These are phyloP conservation scores for Paramecium primaurelia DNA, from an alignment of 73 alveolate genomes.

Conservation along the genomic window DNA sequence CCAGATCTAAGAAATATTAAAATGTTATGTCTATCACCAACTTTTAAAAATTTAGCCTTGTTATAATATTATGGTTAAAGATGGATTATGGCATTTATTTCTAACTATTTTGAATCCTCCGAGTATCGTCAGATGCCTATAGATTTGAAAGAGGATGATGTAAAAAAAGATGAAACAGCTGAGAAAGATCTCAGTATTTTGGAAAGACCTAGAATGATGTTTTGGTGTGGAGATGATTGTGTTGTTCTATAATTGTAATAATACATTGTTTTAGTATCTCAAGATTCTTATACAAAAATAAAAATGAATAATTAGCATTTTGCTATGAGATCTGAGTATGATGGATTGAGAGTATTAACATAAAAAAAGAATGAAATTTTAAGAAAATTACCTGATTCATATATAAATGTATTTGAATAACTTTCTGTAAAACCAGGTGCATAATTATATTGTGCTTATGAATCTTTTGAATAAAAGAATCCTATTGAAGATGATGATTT, in stretches of 20 bases:
- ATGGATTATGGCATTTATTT: constrained; percentile 21
- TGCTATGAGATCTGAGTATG: constrained; percentile 56
- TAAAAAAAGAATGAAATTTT: constrained; percentile 58
- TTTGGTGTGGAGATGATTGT: constrained; percentile 73
- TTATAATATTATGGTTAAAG: not conserved
- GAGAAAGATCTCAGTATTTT: constrained; percentile 2
- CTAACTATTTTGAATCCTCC: constrained; percentile 43
- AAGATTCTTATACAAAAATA: constrained; percentile 31
- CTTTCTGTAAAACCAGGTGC: constrained; percentile 29
- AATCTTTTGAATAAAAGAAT: constrained; percentile 51
- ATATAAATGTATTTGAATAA: constrained; percentile 24
- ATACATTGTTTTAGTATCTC: constrained; percentile 57
- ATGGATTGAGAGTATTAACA: constrained; percentile 67
- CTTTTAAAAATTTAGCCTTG: constrained; percentile 4
- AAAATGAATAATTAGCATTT: constrained; percentile 51
- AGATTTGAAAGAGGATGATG: constrained; percentile 49
- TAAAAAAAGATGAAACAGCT: not conserved
- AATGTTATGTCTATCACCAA: constrained; percentile 42
- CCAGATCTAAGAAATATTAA: constrained; percentile 52
- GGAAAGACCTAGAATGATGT: constrained; percentile 44
- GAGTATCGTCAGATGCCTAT: not conserved
- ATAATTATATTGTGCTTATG: constrained; percentile 53
- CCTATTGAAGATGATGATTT: constrained; percentile 61
- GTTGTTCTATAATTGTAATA: constrained; percentile 47
- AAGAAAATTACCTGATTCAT: constrained; percentile 56